Base-by-base conservation (phyloP, 164 flowering plant species). In the Cinnamomum micranthum region DNA sequence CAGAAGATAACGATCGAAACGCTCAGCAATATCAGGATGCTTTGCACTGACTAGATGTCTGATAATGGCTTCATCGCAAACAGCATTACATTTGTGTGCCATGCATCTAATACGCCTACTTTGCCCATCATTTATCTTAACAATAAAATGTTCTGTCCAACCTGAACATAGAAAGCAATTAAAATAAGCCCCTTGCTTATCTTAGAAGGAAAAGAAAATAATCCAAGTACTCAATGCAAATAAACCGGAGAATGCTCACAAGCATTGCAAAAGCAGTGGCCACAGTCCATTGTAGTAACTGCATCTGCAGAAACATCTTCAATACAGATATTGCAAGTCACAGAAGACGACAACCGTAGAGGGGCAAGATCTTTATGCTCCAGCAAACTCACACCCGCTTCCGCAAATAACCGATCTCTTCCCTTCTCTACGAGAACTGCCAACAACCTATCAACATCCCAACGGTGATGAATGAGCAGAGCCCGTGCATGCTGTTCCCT, bases 51-150 rank as follows among this genome's bases (percentile, higher is more conserved):
- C 92, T 55, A 94, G 80, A 78, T 77, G 77, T 77, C 93, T 88
- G 62, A 94, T 77, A 71, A 83, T 80, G 60, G 86, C 85, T 82
- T 94, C 97, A 85, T 94, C 95, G 79, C 98, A 94, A 31, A 92
- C 84, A 31, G 90, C 86, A 82, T 88, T 84, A 83, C 98, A 94
- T 82, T 86, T 89, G 81, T 90, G 84, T 24, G 92, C 94, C 97
- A 92, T 94, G 92, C 98, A 94, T 71, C 85, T 84, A 41, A 94
- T 84, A 71, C 92, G 92, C 79, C 80, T 87, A 81, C 98, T 94
- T 85, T 90, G 88, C 28, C 98, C 97, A 79, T 92, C 98, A 65
- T 85, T 91, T 79, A 94, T 94, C 80, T 89, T 91, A 23, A 89
- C 88, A 79, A 86, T 81, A 77, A 94, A 94, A 87, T 94, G 90